Evolutionary conservation across 306 rosid genomes (phyloP).

Genomic region (Pachyrhizus erosus): DNA sequence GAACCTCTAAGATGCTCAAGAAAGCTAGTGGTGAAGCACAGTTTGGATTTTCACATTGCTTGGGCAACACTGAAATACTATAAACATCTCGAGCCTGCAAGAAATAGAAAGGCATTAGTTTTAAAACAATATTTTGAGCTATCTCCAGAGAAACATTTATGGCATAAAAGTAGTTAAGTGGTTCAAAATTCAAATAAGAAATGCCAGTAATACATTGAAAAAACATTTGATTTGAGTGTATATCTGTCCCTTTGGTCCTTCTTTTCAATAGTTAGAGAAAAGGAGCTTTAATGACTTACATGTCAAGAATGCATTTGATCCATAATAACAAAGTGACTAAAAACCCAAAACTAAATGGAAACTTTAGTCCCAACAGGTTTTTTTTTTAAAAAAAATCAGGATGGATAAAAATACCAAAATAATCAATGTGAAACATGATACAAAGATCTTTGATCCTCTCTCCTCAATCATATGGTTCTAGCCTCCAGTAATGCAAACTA

Average conservation of each 20-base stretch:
- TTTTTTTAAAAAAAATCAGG: background rate
- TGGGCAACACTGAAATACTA: conserved; percentile 63
- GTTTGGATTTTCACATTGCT: conserved; percentile 53
- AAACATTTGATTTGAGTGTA: background rate
- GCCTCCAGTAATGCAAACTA: conserved; percentile 11
- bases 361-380: background rate
- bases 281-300: conserved; percentile 19
- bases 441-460: background rate
- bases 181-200: conserved; percentile 35
- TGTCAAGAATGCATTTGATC: conserved; percentile 35
- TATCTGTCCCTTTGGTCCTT: background rate
- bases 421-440: conserved; percentile 6
- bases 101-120: conserved; percentile 17
- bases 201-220: background rate
- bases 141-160: conserved; percentile 13
- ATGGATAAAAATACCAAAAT: background rate
- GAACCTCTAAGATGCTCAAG: conserved; percentile 68
- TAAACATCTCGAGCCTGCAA: conserved; percentile 74
- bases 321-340: conserved; percentile 20
- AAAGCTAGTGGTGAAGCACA: conserved; percentile 66
- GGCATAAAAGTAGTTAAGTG: conserved; percentile 30
- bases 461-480: conserved; percentile 15
- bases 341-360: conserved; percentile 11
- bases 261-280: background rate
- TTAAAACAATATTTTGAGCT: background rate